Evolutionary conservation across 345 rosid species (phyloP), one percentile per base, ranked within the genome.

Genomic region (Alliaria petiolata): DNA sequence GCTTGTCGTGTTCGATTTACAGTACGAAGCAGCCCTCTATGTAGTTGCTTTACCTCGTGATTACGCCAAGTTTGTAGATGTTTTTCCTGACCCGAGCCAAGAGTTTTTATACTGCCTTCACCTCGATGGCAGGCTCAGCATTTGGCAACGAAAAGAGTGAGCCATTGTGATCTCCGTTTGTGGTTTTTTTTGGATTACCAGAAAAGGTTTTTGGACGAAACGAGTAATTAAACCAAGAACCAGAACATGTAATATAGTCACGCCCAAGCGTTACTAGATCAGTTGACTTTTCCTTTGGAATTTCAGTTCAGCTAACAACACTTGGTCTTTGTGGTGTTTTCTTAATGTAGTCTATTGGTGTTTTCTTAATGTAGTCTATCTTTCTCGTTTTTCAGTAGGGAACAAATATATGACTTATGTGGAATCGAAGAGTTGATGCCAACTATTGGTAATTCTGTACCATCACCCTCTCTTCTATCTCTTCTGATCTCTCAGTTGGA

Each of bases 131-230:
- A 86, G 59, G 81, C 86, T 92, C 80, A 90, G 87, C 82, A 81
- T 88, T 50, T 92, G 96, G 98, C 81, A 80, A 54, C 81, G 91
- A 5, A 89, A 89, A 82, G 96, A 87, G 98, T 92, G 82, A 70
- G 49, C 45, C 12, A 36, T 0, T 20, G 9, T 46, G 9, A 9
- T 46, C 19, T 22, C 38, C 49, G 6, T 49, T 56, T 36, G 35
- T 59, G n/a, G n/a, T n/a, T n/a, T n/a, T n/a, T n/a, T n/a, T n/a
- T n/a, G n/a, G n/a, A n/a, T n/a, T n/a, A n/a, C n/a, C n/a, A n/a
- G n/a, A n/a, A n/a, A n/a, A n/a, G n/a, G n/a, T n/a, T n/a, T n/a
- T n/a, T n/a, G n/a, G n/a, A n/a, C n/a, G n/a, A n/a, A n/a, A n/a
- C n/a, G n/a, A n/a, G n/a, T n/a, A n/a, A n/a, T n/a, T n/a, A n/a